Percentiles rank a stretch among this genome's conserved stretches.
Conservation (phyloP, 345 rosid genomes). For the Lagerstroemia speciosa region DNA sequence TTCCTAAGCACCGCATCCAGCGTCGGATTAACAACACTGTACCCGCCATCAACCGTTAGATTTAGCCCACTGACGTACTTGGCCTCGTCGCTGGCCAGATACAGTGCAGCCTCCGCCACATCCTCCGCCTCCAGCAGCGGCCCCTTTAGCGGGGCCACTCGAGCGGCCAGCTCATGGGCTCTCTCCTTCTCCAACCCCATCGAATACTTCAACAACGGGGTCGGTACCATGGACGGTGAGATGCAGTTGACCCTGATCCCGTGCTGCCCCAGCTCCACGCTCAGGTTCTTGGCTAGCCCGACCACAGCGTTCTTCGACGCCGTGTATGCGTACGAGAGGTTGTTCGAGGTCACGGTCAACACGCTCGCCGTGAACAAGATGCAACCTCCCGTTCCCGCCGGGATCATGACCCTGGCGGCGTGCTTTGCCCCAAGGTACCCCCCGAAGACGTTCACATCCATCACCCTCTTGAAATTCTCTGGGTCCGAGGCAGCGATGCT, state of each 20-base stretch:
- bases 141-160: constrained; percentile 6
- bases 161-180: neutral
- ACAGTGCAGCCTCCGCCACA: constrained; percentile 18
- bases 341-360: neutral
- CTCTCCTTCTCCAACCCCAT: constrained; percentile 2
- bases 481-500: neutral
- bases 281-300: constrained; percentile 17
- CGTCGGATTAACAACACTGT: neutral
- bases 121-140: constrained; percentile 9
- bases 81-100: constrained; percentile 20
- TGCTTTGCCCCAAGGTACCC: constrained; percentile 19
- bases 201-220: neutral
- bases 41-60: neutral
- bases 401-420: constrained; percentile 22
- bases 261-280: constrained; percentile 15
- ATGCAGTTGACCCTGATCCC: constrained; percentile 20
- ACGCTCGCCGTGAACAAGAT: constrained; percentile 17
- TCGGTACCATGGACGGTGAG: constrained; percentile 13
- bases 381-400: constrained; percentile 9
- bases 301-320: constrained; percentile 19
- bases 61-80: constrained; percentile 21
- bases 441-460: constrained; percentile 16
- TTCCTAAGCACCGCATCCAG: neutral
- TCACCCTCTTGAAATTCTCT: constrained; percentile 8
- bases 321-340: constrained; percentile 11